These are phyloP conservation scores for Zygosaccharomyces pseudorouxii DNA, from an alignment of 805 yeast species.

Conservation along the genomic window DNA sequence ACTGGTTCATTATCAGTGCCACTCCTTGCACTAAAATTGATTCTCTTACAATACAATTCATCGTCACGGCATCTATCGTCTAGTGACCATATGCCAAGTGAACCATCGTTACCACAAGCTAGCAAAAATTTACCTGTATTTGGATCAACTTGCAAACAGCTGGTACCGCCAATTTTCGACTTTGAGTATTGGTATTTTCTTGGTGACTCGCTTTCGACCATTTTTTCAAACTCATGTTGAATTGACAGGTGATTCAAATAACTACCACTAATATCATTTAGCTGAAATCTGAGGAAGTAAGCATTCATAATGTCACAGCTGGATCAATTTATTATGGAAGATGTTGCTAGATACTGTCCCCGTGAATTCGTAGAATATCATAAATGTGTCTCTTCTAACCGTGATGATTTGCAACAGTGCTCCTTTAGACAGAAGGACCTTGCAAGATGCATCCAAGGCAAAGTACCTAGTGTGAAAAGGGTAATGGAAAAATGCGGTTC, in stretches of 20 bases:
- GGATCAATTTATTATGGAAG: conserved; percentile 74
- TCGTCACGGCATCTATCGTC: conserved; percentile 17
- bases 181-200: conserved; percentile 11
- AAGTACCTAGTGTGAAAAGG: conserved; percentile 67
- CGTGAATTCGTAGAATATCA: conserved; percentile 67
- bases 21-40: conserved; percentile 16
- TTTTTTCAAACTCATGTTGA: conserved; percentile 20
- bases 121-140: conserved; percentile 18
- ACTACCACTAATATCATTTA: conserved; percentile 12
- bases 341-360: conserved; percentile 74
- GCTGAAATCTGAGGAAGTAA: conserved; percentile 13
- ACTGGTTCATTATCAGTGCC: not conserved
- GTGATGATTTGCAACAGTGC: conserved; percentile 50
- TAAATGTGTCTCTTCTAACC: conserved; percentile 60
- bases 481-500: conserved; percentile 60
- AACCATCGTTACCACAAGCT: conserved; percentile 33
- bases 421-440: conserved; percentile 50
- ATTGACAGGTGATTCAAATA: conserved; percentile 11
- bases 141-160: conserved; percentile 22
- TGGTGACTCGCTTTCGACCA: conserved; percentile 18
- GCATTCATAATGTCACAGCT: conserved; percentile 35
- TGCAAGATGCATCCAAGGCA: conserved; percentile 55
- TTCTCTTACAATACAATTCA: conserved; percentile 31
- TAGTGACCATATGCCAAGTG: conserved; percentile 33
- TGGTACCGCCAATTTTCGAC: conserved; percentile 9